Evolutionary conservation across 495 filamentous ascomycete genomes (phyloP).

Genomic region (Neurospora sp.): DNA sequence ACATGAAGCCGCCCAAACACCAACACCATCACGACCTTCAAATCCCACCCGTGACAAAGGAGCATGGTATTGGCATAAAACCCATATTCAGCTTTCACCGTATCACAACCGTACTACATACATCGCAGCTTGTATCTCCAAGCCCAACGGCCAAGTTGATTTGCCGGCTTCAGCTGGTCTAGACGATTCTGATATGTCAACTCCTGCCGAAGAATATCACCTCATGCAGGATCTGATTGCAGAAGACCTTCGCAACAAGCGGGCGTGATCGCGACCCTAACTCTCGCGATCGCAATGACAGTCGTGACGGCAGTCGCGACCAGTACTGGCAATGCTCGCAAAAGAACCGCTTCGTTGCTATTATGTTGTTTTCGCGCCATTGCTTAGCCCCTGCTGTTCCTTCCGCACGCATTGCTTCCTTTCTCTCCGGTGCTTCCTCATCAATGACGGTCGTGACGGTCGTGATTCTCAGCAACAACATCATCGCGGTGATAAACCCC

Average conservation of each 20-base stretch:
- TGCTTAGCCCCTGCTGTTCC: no score
- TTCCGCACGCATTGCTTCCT: no score
- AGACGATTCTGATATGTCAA: neutral
- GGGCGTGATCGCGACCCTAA: neutral
- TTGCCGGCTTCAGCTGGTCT: conserved; percentile 7
- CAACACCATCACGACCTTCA: neutral
- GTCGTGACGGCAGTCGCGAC: no score
- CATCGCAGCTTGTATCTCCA: conserved; percentile 2
- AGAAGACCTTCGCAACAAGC: neutral
- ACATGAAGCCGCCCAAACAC: neutral
- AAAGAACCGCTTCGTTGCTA: no score
- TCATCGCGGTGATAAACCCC: neutral
- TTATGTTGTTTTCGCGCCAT: no score
- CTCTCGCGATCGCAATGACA: no score
- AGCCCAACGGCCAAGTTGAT: conserved; percentile 1
- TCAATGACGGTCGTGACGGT: no score
- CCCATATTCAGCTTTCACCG: neutral
- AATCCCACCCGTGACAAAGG: conserved; percentile 9
- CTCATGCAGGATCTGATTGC: no score
- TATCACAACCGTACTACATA: neutral
- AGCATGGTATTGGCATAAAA: conserved; percentile 23
- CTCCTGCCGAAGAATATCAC: neutral
- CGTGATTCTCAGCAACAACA: neutral
- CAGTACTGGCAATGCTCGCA: no score
- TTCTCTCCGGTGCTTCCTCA: no score